Evolutionary conservation across 1,284 basidiomycete genomes (phyloP), one percentile per base, ranked within the genome.

Genomic region (Pascua sp.): DNA sequence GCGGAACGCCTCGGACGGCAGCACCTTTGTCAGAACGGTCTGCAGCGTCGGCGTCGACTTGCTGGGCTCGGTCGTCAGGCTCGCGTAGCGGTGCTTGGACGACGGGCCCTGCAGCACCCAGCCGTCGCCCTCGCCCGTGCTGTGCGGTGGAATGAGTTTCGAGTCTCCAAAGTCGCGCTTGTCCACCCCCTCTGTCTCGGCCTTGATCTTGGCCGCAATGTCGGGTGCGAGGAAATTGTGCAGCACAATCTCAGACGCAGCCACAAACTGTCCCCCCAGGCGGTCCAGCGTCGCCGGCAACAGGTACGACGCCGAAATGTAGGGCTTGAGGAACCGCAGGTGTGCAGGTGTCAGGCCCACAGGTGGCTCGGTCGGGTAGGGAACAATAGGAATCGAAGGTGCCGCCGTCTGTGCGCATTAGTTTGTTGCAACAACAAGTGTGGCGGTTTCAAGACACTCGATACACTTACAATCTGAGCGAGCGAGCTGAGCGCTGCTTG

Each of bases 81-180:
- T 81, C 67, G 89, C 87, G 79, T 93, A 98, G 40, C 95, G 89
- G 82, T 91, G 90, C 77, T 94, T 92, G 77, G 95, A 92, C 36
- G 94, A 90, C 8, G 95, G 95, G 2, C 94, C 93, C 64, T 85
- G 84, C 63, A 91, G 70, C 39, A 71, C 71, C 92, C 93, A 98
- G 7, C 80, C 80, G 32, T 81, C 80, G 15, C 79, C 77, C 48
- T 78, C 72, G n/a, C 76, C 73, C 13, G 73, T 62, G 17, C 70
- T 71, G 59, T 94, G 91, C n/a, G 82, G 71, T 0, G 90, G 86
- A 44, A 92, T 81, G 50, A 52, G 51, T 41, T 60, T 38, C 36
- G 55, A 57, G 45, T 56, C 55, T 36, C 65, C 66, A 42, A 70
- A 73, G 64, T 92, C 89, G n/a, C 77, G 76, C 16, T 76, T 75